Evolutionary conservation across 2,329 filamentous ascomycete genomes (phyloP), one percentile per base, ranked within the genome.

Genomic region (Dryadomyces quercivorus): DNA sequence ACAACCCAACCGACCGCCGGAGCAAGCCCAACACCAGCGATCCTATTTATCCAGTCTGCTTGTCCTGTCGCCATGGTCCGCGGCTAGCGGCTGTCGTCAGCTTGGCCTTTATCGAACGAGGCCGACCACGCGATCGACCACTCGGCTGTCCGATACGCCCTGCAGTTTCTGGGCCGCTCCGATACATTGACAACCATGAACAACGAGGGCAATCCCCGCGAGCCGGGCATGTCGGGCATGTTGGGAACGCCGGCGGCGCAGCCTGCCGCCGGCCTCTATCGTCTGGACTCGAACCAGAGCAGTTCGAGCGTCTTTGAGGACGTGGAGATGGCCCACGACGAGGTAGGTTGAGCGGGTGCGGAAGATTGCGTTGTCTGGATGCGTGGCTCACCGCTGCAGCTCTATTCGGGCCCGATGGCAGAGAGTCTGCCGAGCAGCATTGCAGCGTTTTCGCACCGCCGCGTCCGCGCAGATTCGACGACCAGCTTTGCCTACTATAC

Each of bases 281-380:
- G 84, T 53, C 75, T 85, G 54, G 75, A 76, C 60, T 86, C 84
- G 52, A 88, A 88, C 63, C 75, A 82, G 63, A 89, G 86, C 70
- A 82, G 77, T 69, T 76, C 84, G 40, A 95, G 88, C 69, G 84
- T 96, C 61, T 85, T 95, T 62, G 89, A 89, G 61, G 89, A 95
- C 69, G 91, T 97, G n/a, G 92, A 96, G 67, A 97, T 98, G 93
- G 92, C 93, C 20, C 89, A 94, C 52, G 88, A 95, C 67, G 92
- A 97, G 80, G 88, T 93, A 65, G 53, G 70, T 38, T n/a, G n/a
- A n/a, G n/a, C n/a, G n/a, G n/a, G n/a, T n/a, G n/a, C n/a, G n/a
- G n/a, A n/a, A n/a, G n/a, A n/a, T n/a, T n/a, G n/a, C n/a, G n/a
- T n/a, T n/a, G n/a, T n/a, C n/a, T n/a, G n/a, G n/a, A n/a, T n/a